Evolutionary conservation across 106 monocot genomes (phyloP).

Genomic region (Acanthochlamys bracteata): DNA sequence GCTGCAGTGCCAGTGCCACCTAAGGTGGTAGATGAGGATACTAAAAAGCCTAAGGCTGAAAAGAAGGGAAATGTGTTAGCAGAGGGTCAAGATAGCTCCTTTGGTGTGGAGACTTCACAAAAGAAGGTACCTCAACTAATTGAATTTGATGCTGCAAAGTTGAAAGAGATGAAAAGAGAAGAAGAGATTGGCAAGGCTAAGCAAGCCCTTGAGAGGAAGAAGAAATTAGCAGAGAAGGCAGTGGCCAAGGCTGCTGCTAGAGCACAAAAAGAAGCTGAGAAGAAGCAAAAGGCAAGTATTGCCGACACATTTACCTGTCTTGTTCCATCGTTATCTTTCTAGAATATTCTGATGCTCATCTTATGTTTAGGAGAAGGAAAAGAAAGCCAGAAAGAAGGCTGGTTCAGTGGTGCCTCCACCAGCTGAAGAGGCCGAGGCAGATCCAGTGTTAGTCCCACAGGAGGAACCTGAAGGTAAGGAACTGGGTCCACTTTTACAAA

Average conservation of each 20-base stretch:
- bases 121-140: slow-evolving; percentile 14
- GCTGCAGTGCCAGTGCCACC: slow-evolving; percentile 8
- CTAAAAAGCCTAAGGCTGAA: slow-evolving; percentile 17
- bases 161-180: slow-evolving; percentile 77
- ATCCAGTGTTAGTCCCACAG: slow-evolving; percentile 25
- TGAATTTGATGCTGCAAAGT: slow-evolving; percentile 40
- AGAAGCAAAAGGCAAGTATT: slow-evolving; percentile 50
- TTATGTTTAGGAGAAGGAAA: slow-evolving; percentile 50
- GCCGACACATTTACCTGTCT: not conserved
- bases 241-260: slow-evolving; percentile 55
- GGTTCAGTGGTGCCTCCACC: slow-evolving; percentile 13
- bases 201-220: slow-evolving; percentile 77
- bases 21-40: slow-evolving; percentile 13
- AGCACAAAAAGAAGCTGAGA: slow-evolving; percentile 81
- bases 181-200: slow-evolving; percentile 90
- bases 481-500: slow-evolving; percentile 13
- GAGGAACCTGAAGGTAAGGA: slow-evolving; percentile 30
- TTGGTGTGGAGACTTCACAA: slow-evolving; percentile 13
- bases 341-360: not conserved
- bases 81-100: slow-evolving; percentile 11
- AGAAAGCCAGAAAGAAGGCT: slow-evolving; percentile 81
- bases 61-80: slow-evolving; percentile 4
- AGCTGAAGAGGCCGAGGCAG: slow-evolving; percentile 30
- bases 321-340: not conserved
- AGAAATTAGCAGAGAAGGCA: slow-evolving; percentile 78